These are phyloP conservation scores for Vitellaria paradoxa DNA, from an alignment of 179 eudicot genomes.

Conservation along the genomic window DNA sequence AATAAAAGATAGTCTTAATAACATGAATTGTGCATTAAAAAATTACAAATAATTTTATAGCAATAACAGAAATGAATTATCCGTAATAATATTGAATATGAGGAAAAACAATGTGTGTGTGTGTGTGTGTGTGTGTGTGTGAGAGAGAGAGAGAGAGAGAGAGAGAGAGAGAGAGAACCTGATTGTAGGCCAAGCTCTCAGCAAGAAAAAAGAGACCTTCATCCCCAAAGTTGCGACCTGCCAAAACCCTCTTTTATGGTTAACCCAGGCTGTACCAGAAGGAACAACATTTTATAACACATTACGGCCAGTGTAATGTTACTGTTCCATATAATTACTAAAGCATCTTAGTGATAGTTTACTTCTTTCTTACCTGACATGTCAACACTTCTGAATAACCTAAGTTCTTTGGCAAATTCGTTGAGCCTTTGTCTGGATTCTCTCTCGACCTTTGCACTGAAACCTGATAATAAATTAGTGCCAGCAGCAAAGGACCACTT, in stretches of 20 bases:
- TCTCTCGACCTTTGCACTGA: slow-evolving; percentile 60
- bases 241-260: slow-evolving; percentile 20
- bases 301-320: neutral
- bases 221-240: slow-evolving; percentile 87
- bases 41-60: neutral
- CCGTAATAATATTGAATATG: neutral
- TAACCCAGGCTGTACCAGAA: neutral
- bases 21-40: neutral
- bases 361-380: slow-evolving; percentile 63
- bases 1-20: neutral
- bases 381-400: slow-evolving; percentile 67
- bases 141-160: no score
- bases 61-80: neutral
- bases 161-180: slow-evolving; percentile 39
- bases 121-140: no score
- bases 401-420: slow-evolving; percentile 83
- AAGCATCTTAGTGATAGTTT: slow-evolving; percentile 4
- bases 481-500: slow-evolving; percentile 88
- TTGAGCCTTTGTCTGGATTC: slow-evolving; percentile 76
- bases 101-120: neutral
- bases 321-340: neutral
- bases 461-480: slow-evolving; percentile 53
- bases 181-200: slow-evolving; percentile 90
- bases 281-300: neutral
- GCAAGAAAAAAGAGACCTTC: slow-evolving; percentile 89